Evolutionary conservation across 176 grass and related monocot species (phyloP).

Genomic region (Bonia amplexicaulis): DNA sequence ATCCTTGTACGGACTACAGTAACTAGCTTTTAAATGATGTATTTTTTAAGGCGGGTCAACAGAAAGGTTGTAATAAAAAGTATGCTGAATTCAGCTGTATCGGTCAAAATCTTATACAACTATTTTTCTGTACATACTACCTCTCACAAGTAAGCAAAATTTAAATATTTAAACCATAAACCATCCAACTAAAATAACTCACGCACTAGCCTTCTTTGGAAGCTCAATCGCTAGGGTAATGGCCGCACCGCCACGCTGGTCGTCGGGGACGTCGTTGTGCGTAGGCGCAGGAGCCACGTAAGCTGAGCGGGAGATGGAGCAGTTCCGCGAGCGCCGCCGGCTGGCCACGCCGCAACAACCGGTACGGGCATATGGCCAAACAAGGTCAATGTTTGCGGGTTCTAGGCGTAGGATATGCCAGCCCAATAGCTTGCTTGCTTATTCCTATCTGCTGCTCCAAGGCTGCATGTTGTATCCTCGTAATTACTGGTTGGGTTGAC

Average conservation of each 20-base stretch:
- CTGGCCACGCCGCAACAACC: background rate
- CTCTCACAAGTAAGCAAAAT: too few species aligned
- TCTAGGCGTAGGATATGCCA: background rate
- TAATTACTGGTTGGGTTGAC: background rate
- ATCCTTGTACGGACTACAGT: too few species aligned
- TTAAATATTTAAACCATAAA: too few species aligned
- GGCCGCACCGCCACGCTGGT: background rate
- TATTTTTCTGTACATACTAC: too few species aligned
- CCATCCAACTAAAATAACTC: accelerated
- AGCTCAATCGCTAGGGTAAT: too few species aligned
- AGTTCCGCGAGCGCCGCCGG: background rate
- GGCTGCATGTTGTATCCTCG: background rate
- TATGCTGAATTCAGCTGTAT: too few species aligned
- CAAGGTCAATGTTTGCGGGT: background rate
- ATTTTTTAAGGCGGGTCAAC: too few species aligned
- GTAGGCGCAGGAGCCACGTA: too few species aligned
- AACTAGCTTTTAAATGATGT: too few species aligned
- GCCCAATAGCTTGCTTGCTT: background rate
- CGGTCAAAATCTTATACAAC: too few species aligned
- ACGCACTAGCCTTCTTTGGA: background rate
- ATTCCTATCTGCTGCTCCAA: too few species aligned
- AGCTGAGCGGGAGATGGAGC: background rate
- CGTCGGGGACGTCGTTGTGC: background rate
- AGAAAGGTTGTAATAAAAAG: too few species aligned
- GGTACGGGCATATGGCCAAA: background rate